These are phyloP conservation scores for Yarrowia sp. DNA, from an alignment of 805 yeast species.

Conservation along the genomic window DNA sequence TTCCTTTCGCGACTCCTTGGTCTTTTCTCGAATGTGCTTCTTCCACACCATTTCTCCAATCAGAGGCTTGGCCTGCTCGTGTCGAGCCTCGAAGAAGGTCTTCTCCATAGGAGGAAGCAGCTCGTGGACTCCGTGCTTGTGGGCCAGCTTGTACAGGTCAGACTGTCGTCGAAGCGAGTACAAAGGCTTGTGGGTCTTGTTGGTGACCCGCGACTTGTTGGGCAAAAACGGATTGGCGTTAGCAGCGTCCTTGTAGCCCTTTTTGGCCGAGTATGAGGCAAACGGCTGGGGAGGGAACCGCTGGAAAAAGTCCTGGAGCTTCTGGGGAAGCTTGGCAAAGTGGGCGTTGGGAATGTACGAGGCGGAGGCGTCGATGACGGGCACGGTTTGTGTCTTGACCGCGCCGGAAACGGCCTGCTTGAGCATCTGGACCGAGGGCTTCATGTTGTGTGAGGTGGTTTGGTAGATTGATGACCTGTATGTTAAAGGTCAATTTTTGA, in stretches of 20 bases:
- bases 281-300: slow-evolving; percentile 85
- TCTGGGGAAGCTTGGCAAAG: slow-evolving; percentile 62
- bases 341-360: slow-evolving; percentile 33
- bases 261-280: slow-evolving; percentile 57
- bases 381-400: background rate
- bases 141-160: slow-evolving; percentile 77
- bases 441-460: background rate
- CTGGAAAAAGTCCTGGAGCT: slow-evolving; percentile 68
- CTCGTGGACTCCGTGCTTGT: slow-evolving; percentile 73
- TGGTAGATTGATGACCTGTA: background rate
- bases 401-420: background rate
- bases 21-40: slow-evolving; percentile 21
- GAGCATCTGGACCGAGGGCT: background rate
- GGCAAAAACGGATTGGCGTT: slow-evolving; percentile 85
- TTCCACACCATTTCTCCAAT: slow-evolving; percentile 46
- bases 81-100: slow-evolving; percentile 76
- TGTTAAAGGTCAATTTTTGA: background rate
- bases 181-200: slow-evolving; percentile 70
- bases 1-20: slow-evolving; percentile 52
- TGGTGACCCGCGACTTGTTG: slow-evolving; percentile 77
- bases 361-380: background rate
- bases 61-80: slow-evolving; percentile 62
- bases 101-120: slow-evolving; percentile 69
- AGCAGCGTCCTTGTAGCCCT: slow-evolving; percentile 62
- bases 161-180: slow-evolving; percentile 79